Conservation (phyloP, 805 yeast species). For the Grigorovia humatica region DNA sequence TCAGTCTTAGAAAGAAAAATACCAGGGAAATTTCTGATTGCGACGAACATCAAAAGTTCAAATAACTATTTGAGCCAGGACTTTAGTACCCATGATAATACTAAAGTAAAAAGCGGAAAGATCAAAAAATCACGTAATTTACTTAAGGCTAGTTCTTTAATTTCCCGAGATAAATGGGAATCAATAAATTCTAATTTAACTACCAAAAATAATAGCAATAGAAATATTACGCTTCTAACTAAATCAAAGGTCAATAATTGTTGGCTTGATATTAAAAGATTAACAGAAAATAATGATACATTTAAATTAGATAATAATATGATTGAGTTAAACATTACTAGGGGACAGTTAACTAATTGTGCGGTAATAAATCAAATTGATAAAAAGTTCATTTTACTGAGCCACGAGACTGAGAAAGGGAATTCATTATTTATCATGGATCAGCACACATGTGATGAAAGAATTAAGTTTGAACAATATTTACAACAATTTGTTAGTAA, state of each 20-base stretch:
- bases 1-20: background rate
- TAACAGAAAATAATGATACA: background rate
- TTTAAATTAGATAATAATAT: background rate
- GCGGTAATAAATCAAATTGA: conserved; percentile 50
- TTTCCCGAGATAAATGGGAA: background rate
- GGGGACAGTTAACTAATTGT: conserved; percentile 15
- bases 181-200: background rate
- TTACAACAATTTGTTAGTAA: conserved; percentile 30
- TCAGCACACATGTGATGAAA: conserved; percentile 82
- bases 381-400: conserved; percentile 49
- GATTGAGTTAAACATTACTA: conserved; percentile 1
- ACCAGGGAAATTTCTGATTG: background rate
- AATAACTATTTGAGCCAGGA: background rate
- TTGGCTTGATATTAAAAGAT: conserved; percentile 6
- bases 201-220: background rate
- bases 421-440: conserved; percentile 41
- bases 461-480: conserved; percentile 49
- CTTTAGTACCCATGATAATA: background rate
- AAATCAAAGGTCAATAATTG: conserved; percentile 1
- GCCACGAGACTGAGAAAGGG: conserved; percentile 5
- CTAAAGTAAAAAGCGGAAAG: background rate
- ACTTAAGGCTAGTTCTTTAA: background rate
- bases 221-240: background rate
- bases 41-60: background rate
- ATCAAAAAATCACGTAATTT: background rate